A percentile compares a stretch with the other conserved stretches of the same genome.
Conservation (phyloP, 2,329 filamentous ascomycete genomes). For the Fusarium mangiferae region DNA sequence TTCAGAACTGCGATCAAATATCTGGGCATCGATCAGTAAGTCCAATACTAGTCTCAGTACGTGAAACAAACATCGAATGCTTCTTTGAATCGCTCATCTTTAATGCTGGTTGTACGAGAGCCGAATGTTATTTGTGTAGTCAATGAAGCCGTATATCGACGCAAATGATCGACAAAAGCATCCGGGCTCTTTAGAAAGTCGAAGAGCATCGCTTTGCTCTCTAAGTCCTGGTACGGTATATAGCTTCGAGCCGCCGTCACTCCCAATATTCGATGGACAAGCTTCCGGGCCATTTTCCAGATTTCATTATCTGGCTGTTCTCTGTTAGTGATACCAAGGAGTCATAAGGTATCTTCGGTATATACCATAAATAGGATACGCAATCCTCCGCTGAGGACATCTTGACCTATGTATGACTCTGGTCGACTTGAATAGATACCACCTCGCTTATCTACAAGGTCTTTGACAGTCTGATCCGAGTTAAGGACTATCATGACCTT, state of each 20-base stretch:
- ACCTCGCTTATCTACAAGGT: background rate
- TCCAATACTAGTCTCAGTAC: accelerated
- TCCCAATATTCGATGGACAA: background rate
- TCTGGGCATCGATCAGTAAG: accelerated
- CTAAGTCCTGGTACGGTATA: background rate
- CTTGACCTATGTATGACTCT: background rate
- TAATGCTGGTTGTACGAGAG: background rate
- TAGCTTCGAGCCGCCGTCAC: background rate
- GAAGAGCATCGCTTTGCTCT: background rate
- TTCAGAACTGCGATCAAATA: background rate
- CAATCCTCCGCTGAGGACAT: background rate
- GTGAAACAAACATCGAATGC: background rate
- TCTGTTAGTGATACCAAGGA: background rate
- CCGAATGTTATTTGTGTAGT: background rate
- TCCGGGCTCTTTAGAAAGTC: background rate
- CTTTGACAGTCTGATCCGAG: background rate
- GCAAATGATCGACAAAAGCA: background rate
- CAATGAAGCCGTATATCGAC: background rate
- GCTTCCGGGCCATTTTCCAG: background rate
- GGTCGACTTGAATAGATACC: background rate
- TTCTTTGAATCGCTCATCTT: background rate
- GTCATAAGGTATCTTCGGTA: accelerated
- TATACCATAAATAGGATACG: background rate
- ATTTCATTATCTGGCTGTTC: background rate
- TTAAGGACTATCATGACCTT: background rate